These are phyloP conservation scores for Stagonosporopsis chrysanthemi DNA, from an alignment of 2,329 filamentous ascomycete species.

Conservation along the genomic window DNA sequence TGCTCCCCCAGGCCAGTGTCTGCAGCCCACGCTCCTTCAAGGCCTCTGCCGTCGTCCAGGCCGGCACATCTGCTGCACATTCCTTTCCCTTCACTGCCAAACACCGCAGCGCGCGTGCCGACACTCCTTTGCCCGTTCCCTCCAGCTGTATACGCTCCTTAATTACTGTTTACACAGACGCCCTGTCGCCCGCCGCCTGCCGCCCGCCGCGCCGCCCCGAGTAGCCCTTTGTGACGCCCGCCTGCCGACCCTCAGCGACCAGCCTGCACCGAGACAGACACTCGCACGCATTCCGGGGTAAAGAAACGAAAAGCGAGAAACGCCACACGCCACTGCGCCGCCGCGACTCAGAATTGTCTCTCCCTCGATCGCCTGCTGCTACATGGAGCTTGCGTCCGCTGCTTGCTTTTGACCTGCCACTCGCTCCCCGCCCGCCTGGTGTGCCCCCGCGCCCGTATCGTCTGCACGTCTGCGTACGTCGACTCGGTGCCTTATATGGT, in stretches of 20 bases:
- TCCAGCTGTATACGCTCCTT: constrained; percentile 36
- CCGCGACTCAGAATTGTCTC: constrained; percentile 16
- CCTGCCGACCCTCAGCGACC: constrained; percentile 6
- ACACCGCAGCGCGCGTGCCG: constrained; percentile 37
- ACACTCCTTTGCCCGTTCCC: constrained; percentile 29
- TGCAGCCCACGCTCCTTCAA: constrained; percentile 26
- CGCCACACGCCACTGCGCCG: background rate
- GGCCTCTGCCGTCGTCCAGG: constrained; percentile 24
- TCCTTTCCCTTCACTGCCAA: constrained; percentile 24
- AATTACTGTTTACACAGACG: constrained; percentile 27
- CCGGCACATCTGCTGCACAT: constrained; percentile 31
- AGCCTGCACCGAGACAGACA: constrained; percentile 2
- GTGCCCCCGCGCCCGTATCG: background rate
- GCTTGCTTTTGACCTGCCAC: constrained; percentile 20
- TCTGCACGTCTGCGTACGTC: background rate
- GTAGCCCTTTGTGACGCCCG: background rate
- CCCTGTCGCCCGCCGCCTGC: constrained; percentile 25
- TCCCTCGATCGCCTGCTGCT: constrained; percentile 24
- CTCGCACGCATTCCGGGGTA: constrained; percentile 12
- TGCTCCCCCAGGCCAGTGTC: constrained; percentile 28
- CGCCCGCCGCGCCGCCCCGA: constrained; percentile 1
- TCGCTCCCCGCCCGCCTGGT: constrained; percentile 9
- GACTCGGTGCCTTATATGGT: constrained; percentile 3
- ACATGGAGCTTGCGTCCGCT: constrained; percentile 39
- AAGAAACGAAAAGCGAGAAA: background rate